These are phyloP conservation scores for Cryptosporidium meleagridis DNA, from an alignment of 169 alveolate genomes.

Conservation along the genomic window DNA sequence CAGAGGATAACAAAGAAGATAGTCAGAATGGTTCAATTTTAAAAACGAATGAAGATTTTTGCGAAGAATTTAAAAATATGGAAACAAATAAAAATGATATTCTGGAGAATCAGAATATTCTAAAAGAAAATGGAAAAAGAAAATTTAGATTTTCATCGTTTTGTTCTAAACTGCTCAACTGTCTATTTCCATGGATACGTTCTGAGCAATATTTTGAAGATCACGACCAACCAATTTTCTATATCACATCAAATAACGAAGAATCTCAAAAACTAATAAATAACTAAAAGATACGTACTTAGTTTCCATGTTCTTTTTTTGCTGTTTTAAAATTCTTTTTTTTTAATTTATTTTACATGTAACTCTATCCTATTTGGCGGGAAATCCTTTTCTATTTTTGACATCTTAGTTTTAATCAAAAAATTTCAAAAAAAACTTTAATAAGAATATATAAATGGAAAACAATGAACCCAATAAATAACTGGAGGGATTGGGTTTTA, in stretches of 20 bases:
- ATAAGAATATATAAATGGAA: not conserved
- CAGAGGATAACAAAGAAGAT: slow-evolving; percentile 7
- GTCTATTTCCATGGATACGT: slow-evolving; percentile 54
- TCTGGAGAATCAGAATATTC: not conserved
- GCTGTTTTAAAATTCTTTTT: not conserved
- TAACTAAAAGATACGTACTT: not conserved
- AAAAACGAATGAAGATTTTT: not conserved
- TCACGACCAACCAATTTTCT: not conserved
- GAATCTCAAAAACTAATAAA: not conserved
- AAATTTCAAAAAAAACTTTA: not conserved
- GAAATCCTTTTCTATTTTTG: not conserved
- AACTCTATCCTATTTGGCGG: slow-evolving; percentile 27
- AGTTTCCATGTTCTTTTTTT: not conserved
- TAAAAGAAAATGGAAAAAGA: not conserved
- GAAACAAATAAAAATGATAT: not conserved
- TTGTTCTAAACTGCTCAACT: slow-evolving; percentile 12
- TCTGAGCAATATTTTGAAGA: slow-evolving; percentile 23
- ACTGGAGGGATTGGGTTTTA: not conserved
- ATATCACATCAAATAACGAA: not conserved
- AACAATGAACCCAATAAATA: not conserved
- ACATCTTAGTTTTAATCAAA: not conserved
- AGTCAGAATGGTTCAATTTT: not conserved
- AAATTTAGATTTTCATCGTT: not conserved
- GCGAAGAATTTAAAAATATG: not conserved
- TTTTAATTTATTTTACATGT: not conserved